Conservation (phyloP, 1,284 basidiomycete genomes). For the Fomitopsis schrenkii region DNA sequence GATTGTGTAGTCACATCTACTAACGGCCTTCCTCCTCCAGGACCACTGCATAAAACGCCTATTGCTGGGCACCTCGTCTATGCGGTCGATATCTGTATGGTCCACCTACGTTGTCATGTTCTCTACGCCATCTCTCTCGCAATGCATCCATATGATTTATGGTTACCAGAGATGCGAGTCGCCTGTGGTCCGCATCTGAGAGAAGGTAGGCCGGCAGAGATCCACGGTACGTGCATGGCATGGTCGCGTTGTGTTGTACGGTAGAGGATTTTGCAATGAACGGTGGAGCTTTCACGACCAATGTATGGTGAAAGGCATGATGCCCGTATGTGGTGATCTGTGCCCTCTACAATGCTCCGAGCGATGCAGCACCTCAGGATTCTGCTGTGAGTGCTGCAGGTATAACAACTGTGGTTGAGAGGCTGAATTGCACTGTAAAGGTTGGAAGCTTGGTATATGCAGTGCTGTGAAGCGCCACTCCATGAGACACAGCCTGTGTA, state of each 20-base stretch:
- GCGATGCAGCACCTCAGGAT: too few species aligned
- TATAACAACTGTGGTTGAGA: too few species aligned
- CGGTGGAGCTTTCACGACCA: too few species aligned
- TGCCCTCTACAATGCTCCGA: too few species aligned
- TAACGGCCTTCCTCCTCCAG: not conserved
- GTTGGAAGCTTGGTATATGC: too few species aligned
- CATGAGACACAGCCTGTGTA: too few species aligned
- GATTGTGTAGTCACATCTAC: not conserved
- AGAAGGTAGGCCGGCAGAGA: not conserved
- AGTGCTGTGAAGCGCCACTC: too few species aligned
- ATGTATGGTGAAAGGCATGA: too few species aligned
- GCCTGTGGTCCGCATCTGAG: not conserved
- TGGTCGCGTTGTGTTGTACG: not conserved
- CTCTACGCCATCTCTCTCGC: slow-evolving; percentile 7
- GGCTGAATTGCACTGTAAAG: too few species aligned
- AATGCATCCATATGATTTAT: slow-evolving; percentile 15
- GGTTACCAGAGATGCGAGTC: not conserved
- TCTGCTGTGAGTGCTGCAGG: too few species aligned
- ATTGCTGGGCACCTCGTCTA: slow-evolving; percentile 6
- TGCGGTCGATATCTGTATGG: slow-evolving; percentile 9
- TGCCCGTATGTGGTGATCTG: too few species aligned
- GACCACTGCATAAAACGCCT: slow-evolving; percentile 10
- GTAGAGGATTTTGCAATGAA: not conserved
- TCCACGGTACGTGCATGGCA: not conserved
- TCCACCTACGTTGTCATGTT: slow-evolving; percentile 12